Evolutionary conservation across 2,329 filamentous ascomycete genomes (phyloP), one percentile per base, ranked within the genome.

Genomic region (Clarireedia hainanense): DNA sequence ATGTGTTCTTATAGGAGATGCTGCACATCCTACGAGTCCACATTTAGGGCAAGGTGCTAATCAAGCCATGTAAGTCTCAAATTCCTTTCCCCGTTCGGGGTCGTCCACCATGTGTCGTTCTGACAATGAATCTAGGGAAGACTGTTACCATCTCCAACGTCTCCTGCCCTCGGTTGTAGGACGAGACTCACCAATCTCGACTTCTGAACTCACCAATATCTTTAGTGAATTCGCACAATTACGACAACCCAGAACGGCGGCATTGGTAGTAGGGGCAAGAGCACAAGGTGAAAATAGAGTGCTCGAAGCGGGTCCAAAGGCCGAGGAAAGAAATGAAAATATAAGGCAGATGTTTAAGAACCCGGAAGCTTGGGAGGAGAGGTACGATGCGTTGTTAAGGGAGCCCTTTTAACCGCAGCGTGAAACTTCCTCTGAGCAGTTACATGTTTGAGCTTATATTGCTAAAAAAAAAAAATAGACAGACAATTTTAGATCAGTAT

Each of bases 1-100:
- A 17, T 62, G 62, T 30, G 69, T 83, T 2, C 67, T 84, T 3
- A 67, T 82, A 2, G 80, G 80, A 5, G 80, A 83, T 65, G 79
- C 79, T 2, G 79, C 78, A 0, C 80, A 83, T 53, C 57, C 58
- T 17, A 54, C 57, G 3, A 60, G 57, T 55, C 58, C 58, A 6
- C 58, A 60, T 57, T 48, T 58, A 10, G 57, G 58, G 5, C 58
- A 60, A 7, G 58, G 58, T 27, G 58, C 50, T 5, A 60, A 60
- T 40, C 58, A 60, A 27, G 57, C 58, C 37, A 42, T 58, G 48
- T 54, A 27, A 39, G 51, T 40, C 1, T 23, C 23, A 12, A 23
- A 24, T 24, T 46, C 17, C 20, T 20, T 12, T 46, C 14, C 23
- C 23, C 17, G 2, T 23, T 9, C 12, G 1, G 5, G 20, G 20